Evolutionary conservation across 2,329 filamentous ascomycete genomes (phyloP), one percentile per base, ranked within the genome.

Genomic region (Clarireedia homoeocarpa): DNA sequence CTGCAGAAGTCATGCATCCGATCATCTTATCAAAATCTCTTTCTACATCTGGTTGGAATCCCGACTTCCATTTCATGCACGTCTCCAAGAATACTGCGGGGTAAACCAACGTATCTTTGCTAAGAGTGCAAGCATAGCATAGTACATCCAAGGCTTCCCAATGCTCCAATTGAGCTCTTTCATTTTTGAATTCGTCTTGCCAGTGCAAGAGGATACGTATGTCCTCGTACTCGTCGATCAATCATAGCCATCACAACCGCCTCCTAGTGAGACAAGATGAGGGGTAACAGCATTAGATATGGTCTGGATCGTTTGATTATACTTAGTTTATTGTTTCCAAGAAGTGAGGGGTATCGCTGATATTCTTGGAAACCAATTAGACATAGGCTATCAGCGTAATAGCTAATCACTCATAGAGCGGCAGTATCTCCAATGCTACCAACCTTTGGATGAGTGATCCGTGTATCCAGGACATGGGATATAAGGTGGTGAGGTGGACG

Each of bases 241-340:
- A 55, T 55, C 46, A 50, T 9, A 44, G 26, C 30, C 15, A 15
- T 12, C 7, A 9, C 17, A 50, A n/a, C 15, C 14, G 27, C 24
- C 44, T 42, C 7, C 10, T 30, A 14, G 46, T 36, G 26, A 17
- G 46, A 50, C 46, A 50, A 38, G 38, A 55, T 36, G 53, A 55
- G 53, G 53, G 53, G 53, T 55, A 55, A 15, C 17, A 42, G 17
- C 36, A 3, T 45, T 51, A 3, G 17, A 26, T 50, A 42, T 20
- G 53, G 26, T 14, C 39, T 44, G 15, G 9, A 42, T 20, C 46
- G 26, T 14, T 27, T 44, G 15, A 10, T 20, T 44, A 6, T 24
- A 17, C 26, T 38, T 50, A 4, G 5, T 20, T 36, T 20, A 17
- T 27, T 12, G 20, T 9, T 9, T 38, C 3, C 2, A 15, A 20